phyloP scores from a whole-genome alignment of 306 rosid species.

The Benincasa hispida region DNA sequence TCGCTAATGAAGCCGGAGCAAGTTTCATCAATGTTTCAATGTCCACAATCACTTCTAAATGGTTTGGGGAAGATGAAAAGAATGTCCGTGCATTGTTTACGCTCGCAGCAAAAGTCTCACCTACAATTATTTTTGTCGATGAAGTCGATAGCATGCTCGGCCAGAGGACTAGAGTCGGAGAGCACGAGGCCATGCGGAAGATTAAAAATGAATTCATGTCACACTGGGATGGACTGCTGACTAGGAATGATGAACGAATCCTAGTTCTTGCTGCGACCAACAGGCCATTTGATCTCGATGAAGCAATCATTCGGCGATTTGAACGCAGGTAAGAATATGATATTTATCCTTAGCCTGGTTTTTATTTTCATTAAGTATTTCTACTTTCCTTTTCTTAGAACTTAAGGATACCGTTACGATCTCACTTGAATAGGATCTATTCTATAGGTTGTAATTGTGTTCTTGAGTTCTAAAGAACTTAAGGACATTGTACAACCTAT shows the following conservation, averaged over 20 bases:
- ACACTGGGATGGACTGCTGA: constrained; percentile 62
- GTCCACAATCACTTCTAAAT: constrained; percentile 50
- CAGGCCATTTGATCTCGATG: constrained; percentile 67
- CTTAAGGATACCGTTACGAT: too few relatives aligned
- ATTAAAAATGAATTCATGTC: constrained; percentile 61
- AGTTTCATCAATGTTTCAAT: constrained; percentile 63
- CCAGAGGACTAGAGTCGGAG: constrained; percentile 48
- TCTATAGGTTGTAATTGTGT: too few relatives aligned
- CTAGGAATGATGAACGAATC: constrained; percentile 29
- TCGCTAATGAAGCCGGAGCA: constrained; percentile 69
- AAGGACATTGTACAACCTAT: too few relatives aligned
- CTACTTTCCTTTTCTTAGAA: background rate
- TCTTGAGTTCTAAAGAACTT: too few relatives aligned
- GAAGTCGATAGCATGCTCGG: constrained; percentile 77
- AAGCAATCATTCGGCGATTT: constrained; percentile 58
- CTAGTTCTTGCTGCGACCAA: constrained; percentile 70
- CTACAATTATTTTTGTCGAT: constrained; percentile 55
- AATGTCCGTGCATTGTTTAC: constrained; percentile 52
- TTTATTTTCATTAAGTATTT: background rate
- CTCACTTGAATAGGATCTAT: too few relatives aligned
- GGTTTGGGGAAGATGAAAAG: constrained; percentile 62
- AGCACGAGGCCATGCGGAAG: constrained; percentile 50
- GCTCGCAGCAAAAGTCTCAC: constrained; percentile 56
- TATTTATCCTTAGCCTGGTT: background rate
- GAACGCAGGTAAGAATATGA: constrained; percentile 36